Base-by-base conservation (phyloP, 805 yeast species). In the Candida takata region DNA sequence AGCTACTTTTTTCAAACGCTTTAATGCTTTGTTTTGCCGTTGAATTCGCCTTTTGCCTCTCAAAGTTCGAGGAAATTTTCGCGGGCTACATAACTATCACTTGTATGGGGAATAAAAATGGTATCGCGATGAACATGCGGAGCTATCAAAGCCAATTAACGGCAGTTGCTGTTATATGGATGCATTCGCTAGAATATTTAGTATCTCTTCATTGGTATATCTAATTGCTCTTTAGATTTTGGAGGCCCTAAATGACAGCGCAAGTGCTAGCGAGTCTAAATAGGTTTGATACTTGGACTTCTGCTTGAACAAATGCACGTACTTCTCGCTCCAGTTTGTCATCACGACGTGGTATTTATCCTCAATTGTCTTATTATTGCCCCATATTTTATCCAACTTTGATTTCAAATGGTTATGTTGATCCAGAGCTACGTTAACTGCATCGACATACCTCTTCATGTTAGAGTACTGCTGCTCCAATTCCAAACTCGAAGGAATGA, bases 341-440 rank as follows among this genome's bases (percentile, higher is more conserved):
- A 64, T 58, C 2, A 64, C 64, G 5, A 33, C 29, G 12, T 61
- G 59, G 32, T 52, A 58, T 21, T 42, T 33, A 2, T 30, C 31
- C n/a, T 37, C 33, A 11, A 45, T 17, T 4, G 30, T 11, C n/a
- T 33, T 27, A 6, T 32, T 19, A 5, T 28, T 24, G 3, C 51
- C 50, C 68, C 68, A 69, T n/a, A 58, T 44, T 19, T 54, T 47
- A 15, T 62, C 48, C 41, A 73, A 44, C 5, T 47, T 49, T 2
- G 60, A 60, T 33, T 67, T 62, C 20, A 67, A 38, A 19, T 49
- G 55, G 36, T 64, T 64, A 49, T 77, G 84, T 15, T 55, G 52
- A 13, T 64, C 64, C 13, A 72, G 59, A 33, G 61, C 54, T 11
- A 41, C 34, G 29, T 62, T 65, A 20, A 77, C 52, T 4, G 53